Evolutionary conservation across 2,329 filamentous ascomycete genomes (phyloP).

Genomic region (Tolypocladium ovalisporum): DNA sequence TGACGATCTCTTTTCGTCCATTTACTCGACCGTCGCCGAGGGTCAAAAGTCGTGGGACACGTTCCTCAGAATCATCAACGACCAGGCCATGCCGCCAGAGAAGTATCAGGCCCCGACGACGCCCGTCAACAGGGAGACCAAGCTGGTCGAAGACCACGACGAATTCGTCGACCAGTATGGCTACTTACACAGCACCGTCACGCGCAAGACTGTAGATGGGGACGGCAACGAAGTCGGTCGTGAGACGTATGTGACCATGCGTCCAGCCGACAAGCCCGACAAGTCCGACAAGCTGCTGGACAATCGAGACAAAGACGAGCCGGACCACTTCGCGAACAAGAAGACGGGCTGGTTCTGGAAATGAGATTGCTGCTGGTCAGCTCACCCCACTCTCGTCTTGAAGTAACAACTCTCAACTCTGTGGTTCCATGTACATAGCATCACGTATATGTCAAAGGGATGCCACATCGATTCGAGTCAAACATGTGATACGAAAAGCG

Average conservation of each 20-base stretch:
- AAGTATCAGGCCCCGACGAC: conserved; percentile 3
- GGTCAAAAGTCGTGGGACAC: conserved; percentile 28
- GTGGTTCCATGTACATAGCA: not conserved
- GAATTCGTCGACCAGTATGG: conserved; percentile 32
- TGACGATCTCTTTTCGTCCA: conserved; percentile 28
- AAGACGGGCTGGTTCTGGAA: conserved; percentile 31
- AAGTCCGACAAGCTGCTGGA: conserved; percentile 8
- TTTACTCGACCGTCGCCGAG: conserved; percentile 25
- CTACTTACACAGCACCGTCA: conserved; percentile 29
- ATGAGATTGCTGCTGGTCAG: conserved; percentile 7
- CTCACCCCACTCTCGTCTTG: not conserved
- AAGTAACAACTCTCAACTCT: not conserved
- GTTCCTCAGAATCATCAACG: conserved; percentile 24
- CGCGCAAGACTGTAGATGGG: conserved; percentile 26
- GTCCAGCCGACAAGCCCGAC: conserved; percentile 10
- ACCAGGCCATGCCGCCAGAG: conserved; percentile 6
- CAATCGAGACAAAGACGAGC: conserved; percentile 4
- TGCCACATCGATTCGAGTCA: not conserved
- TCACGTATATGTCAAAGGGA: not conserved
- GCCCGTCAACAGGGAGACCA: conserved; percentile 13
- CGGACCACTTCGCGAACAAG: conserved; percentile 7
- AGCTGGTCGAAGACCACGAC: conserved; percentile 24
- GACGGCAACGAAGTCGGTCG: conserved; percentile 29
- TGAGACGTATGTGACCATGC: conserved; percentile 22
- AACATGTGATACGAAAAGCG: not conserved